Conservation (phyloP, 805 yeast species). For the Pichia cabralensis region DNA sequence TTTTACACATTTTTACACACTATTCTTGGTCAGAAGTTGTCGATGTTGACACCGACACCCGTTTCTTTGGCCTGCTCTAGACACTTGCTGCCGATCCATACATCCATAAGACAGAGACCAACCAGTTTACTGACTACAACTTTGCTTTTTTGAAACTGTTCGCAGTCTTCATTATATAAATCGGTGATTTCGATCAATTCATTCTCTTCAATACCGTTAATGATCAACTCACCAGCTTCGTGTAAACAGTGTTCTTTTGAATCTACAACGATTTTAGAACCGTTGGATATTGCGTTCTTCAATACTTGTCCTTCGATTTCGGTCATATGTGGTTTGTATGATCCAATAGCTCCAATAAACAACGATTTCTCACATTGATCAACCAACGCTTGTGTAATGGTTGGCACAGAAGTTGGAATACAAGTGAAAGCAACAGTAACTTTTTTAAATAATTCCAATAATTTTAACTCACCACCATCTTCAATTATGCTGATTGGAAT, state of each 20-base stretch:
- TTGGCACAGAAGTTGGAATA: slow-evolving; percentile 44
- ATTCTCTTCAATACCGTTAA: slow-evolving; percentile 28
- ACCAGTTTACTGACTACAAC: slow-evolving; percentile 45
- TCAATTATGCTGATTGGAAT: slow-evolving; percentile 9
- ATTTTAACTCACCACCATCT: slow-evolving; percentile 10
- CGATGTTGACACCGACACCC: slow-evolving; percentile 24
- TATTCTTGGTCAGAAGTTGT: no score
- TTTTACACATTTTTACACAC: no score
- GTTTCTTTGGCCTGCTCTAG: slow-evolving; percentile 21
- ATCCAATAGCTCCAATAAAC: slow-evolving; percentile 53
- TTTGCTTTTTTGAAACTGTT: slow-evolving; percentile 14
- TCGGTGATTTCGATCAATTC: slow-evolving; percentile 41
- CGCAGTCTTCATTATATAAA: slow-evolving; percentile 17
- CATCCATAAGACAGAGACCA: slow-evolving; percentile 58
- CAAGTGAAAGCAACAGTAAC: slow-evolving; percentile 50
- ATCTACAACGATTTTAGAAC: slow-evolving; percentile 45
- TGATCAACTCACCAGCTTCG: slow-evolving; percentile 60
- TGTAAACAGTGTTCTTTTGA: slow-evolving; percentile 43
- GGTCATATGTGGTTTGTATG: slow-evolving; percentile 58
- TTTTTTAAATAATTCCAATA: slow-evolving; percentile 22
- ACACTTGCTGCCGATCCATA: slow-evolving; percentile 38
- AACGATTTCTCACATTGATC: slow-evolving; percentile 17
- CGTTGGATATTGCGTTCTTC: slow-evolving; percentile 26
- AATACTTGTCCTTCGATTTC: slow-evolving; percentile 42
- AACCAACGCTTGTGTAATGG: slow-evolving; percentile 28